Evolutionary conservation across 495 filamentous ascomycete species (phyloP), one percentile per base, ranked within the genome.

Genomic region (Trichoderma orchidacearum): DNA sequence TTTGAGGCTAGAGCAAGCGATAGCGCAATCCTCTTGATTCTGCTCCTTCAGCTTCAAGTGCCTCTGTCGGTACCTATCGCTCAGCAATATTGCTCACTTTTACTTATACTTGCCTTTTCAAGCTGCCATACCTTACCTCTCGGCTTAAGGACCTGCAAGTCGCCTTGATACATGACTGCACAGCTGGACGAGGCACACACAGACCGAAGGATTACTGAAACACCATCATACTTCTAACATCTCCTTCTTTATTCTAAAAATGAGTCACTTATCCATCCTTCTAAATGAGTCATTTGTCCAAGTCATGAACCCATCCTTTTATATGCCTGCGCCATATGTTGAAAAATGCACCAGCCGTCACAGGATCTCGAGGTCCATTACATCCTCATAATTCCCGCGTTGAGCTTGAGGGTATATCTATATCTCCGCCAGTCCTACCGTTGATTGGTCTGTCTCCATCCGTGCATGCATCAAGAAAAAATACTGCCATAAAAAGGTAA

Each of bases 251-350:
- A 48, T 23, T 48, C 41, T 48, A n/a, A n/a, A 48, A 48, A 27
- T 23, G 41, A 23, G 41, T 13, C 21, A 48, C 11, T 48, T 17
- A 25, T 25, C 41, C 41, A 25, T n/a, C n/a, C n/a, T n/a, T n/a
- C n/a, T n/a, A 48, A 48, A 27, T 23, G 41, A 23, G 41, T 13
- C 21, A 48, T 12, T 48, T 17, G n/a, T 25, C 41, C 41, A 25
- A 48, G 27, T 27, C 41, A 48, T 48, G 15, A 23, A 18, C 41
- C 41, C 12, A 13, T 48, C 11, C 21, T 23, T n/a, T 27, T 9
- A 23, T 23, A 48, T 48, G 41, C 41, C 41, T 48, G 41, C 41
- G 41, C 41, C 41, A 48, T 48, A 48, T 48, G 41, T 48, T 48
- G 41, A 48, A 48, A n/a, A 23, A 48, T 48, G 41, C 41, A 48